A percentile compares a stretch with the other conserved stretches of the same genome.
Conservation (phyloP, 2,329 filamentous ascomycete genomes). For the Pseudopyrenochaeta lycopersici region DNA sequence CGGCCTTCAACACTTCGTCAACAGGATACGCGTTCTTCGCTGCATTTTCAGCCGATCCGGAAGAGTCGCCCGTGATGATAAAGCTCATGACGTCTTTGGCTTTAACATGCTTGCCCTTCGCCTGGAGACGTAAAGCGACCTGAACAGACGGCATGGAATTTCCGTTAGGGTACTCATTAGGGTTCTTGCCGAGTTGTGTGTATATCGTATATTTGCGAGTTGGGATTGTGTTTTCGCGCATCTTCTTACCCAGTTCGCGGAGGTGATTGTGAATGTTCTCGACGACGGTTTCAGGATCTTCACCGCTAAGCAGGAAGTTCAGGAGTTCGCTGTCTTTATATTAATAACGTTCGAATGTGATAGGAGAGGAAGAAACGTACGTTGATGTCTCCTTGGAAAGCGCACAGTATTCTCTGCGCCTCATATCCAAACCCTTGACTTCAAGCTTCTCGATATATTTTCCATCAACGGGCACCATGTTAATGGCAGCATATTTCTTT, state of each 20-base stretch:
- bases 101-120: conserved; percentile 85
- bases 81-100: conserved; percentile 97
- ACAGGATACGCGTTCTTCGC: conserved; percentile 90
- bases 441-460: conserved; percentile 95
- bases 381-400: conserved; percentile 93
- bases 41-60: conserved; percentile 71
- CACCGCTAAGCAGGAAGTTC: conserved; percentile 93
- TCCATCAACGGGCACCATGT: conserved; percentile 86
- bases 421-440: conserved; percentile 98
- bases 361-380: conserved; percentile 41
- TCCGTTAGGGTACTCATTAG: conserved; percentile 91
- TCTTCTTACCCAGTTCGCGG: conserved; percentile 81
- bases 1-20: conserved; percentile 82
- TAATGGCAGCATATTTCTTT: conserved; percentile 99
- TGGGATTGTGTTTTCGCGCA: conserved; percentile 81
- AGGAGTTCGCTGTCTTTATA: conserved; percentile 69
- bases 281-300: conserved; percentile 88
- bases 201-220: conserved; percentile 94
- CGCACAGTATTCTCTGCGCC: conserved; percentile 93
- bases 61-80: conserved; percentile 78
- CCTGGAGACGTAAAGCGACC: conserved; percentile 87
- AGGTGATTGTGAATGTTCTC: conserved; percentile 94
- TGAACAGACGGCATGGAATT: conserved; percentile 97
- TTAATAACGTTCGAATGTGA: conserved; percentile 11
- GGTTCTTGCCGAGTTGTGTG: conserved; percentile 94